phyloP scores from a whole-genome alignment of 441 rosid genomes.

The Theobroma grandiflorum region DNA sequence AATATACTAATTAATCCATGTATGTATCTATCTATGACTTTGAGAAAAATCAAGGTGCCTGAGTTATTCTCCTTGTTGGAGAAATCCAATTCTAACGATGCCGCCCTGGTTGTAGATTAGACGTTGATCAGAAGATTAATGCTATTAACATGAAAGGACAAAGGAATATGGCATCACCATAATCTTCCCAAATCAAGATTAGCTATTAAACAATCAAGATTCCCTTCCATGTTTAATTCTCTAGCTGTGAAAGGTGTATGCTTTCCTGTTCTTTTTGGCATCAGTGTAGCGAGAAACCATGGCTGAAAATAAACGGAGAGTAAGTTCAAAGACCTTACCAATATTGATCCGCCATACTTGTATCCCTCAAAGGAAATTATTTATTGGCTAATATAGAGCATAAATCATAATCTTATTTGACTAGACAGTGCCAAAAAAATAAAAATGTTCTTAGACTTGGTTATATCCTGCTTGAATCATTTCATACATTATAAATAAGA shows the following conservation, averaged over 20 bases:
- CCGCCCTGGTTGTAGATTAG: too few relatives aligned
- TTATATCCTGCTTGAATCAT: not conserved
- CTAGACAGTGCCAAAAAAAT: not conserved
- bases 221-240: not conserved
- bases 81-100: too few relatives aligned
- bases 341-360: not conserved
- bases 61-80: too few relatives aligned
- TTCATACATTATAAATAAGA: not conserved
- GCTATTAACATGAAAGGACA: not conserved
- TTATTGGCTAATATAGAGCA: not conserved
- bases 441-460: not conserved
- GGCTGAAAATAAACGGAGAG: not conserved
- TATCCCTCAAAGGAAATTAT: not conserved
- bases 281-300: not conserved
- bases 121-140: not conserved
- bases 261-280: too few relatives aligned
- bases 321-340: not conserved
- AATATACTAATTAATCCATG: too few relatives aligned
- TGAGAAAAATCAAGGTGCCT: too few relatives aligned
- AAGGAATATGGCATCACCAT: not conserved
- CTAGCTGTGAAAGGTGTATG: not conserved
- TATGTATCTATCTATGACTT: too few relatives aligned
- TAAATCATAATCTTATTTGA: not conserved
- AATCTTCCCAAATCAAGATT: not conserved
- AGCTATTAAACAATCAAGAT: not conserved